These are phyloP conservation scores for Trametes sp. DNA, from an alignment of 1,284 basidiomycete species.

Conservation along the genomic window DNA sequence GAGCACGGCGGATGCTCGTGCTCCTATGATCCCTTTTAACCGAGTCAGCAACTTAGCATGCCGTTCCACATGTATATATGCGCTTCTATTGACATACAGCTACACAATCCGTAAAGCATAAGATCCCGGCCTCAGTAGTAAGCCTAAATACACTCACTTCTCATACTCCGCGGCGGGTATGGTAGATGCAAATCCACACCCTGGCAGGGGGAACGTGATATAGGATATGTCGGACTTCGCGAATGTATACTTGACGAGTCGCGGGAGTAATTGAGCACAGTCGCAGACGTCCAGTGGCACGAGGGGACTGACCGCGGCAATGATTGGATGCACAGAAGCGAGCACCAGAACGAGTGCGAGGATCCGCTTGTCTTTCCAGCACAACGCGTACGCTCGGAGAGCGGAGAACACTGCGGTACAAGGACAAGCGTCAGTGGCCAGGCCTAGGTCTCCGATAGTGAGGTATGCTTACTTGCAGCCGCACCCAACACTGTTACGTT, in stretches of 20 bases:
- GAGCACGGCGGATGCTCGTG: conserved; percentile 11
- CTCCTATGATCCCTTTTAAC: conserved; percentile 15
- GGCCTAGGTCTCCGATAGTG: no score
- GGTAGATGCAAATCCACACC: neutral
- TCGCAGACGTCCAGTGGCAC: neutral
- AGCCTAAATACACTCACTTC: neutral
- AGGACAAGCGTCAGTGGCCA: no score
- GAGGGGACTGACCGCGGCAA: neutral
- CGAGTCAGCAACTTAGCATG: neutral
- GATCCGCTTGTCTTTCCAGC: neutral
- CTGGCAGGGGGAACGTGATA: neutral
- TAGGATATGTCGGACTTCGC: neutral
- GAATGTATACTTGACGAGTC: neutral
- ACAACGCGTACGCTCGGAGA: conserved; percentile 19
- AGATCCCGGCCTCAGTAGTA: neutral
- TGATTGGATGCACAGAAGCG: conserved; percentile 8
- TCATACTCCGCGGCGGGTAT: neutral
- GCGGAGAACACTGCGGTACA: conserved; percentile 16
- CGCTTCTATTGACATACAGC: neutral
- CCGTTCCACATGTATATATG: no score
- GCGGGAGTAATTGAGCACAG: no score
- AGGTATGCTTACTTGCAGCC: conserved; percentile 9
- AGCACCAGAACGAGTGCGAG: conserved; percentile 5
- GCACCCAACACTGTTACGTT: conserved; percentile 9
- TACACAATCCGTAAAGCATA: neutral